phyloP scores from a whole-genome alignment of 495 filamentous ascomycete genomes.

The Immersiella caudata region DNA sequence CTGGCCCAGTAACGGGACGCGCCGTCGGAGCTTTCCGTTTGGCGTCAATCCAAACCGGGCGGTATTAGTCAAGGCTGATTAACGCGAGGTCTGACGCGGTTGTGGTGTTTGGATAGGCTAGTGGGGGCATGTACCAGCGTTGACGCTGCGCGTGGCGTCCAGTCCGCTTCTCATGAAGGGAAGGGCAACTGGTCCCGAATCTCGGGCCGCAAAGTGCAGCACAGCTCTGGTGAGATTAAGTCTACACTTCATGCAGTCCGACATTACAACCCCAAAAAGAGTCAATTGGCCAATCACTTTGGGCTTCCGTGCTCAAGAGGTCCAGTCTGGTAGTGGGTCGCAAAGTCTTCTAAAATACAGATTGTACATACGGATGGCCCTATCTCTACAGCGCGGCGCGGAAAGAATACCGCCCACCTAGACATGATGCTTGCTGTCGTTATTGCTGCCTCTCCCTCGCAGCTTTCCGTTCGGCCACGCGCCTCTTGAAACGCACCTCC shows the following conservation, averaged over 20 bases:
- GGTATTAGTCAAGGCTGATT: slow-evolving; percentile 17
- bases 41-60: background rate
- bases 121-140: background rate
- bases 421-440: slow-evolving; percentile 24
- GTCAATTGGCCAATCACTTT: background rate
- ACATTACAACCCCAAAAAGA: background rate
- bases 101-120: slow-evolving; percentile 15
- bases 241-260: background rate
- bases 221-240: too few species aligned
- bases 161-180: background rate
- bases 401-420: background rate
- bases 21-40: background rate
- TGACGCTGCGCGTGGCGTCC: slow-evolving; percentile 7
- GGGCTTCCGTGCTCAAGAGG: background rate
- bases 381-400: background rate
- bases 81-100: background rate
- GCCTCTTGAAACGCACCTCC: slow-evolving; percentile 68
- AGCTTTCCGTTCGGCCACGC: slow-evolving; percentile 53
- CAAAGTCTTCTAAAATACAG: background rate
- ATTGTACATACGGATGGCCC: background rate
- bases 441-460: slow-evolving; percentile 40
- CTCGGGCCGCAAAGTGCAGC: too few species aligned
- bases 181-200: background rate
- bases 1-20: background rate
- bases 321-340: background rate